These are phyloP conservation scores for Leishmania martiniquensis DNA, from an alignment of 208 protist species.

Conservation along the genomic window DNA sequence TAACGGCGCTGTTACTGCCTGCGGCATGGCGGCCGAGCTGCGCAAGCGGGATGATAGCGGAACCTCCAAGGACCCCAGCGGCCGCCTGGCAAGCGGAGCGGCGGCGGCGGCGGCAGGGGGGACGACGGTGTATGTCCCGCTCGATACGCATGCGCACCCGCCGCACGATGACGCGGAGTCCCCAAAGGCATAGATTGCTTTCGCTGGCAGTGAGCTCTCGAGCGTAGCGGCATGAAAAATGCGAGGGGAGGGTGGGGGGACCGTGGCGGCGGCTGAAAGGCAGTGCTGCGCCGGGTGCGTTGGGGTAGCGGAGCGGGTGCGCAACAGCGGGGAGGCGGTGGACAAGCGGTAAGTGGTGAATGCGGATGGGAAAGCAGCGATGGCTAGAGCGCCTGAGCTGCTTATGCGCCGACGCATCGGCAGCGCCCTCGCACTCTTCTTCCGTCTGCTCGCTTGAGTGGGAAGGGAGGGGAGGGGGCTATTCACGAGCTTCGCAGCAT, in stretches of 20 bases:
- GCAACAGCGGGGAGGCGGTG: background rate
- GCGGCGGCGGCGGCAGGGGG: background rate
- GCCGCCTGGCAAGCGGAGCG: background rate
- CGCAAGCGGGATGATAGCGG: background rate
- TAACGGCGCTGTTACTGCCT: background rate
- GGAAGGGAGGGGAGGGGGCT: too few species aligned
- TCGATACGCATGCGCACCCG: background rate
- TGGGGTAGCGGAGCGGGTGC: too few species aligned
- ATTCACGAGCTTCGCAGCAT: too few species aligned
- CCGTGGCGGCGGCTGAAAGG: too few species aligned
- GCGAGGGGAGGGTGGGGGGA: background rate
- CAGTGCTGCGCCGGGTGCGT: too few species aligned
- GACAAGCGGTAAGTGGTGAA: background rate
- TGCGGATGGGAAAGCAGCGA: background rate
- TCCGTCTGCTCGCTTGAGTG: too few species aligned
- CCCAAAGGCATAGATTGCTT: background rate
- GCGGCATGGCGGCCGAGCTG: too few species aligned
- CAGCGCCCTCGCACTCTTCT: too few species aligned
- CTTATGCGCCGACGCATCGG: background rate
- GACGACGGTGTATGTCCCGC: background rate
- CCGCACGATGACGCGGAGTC: background rate
- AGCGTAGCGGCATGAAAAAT: background rate
- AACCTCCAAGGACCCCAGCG: background rate
- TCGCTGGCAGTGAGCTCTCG: background rate
- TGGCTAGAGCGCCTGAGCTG: background rate